Base-by-base conservation (phyloP, 1,284 basidiomycete species). In the Apiotrichum gracile region DNA sequence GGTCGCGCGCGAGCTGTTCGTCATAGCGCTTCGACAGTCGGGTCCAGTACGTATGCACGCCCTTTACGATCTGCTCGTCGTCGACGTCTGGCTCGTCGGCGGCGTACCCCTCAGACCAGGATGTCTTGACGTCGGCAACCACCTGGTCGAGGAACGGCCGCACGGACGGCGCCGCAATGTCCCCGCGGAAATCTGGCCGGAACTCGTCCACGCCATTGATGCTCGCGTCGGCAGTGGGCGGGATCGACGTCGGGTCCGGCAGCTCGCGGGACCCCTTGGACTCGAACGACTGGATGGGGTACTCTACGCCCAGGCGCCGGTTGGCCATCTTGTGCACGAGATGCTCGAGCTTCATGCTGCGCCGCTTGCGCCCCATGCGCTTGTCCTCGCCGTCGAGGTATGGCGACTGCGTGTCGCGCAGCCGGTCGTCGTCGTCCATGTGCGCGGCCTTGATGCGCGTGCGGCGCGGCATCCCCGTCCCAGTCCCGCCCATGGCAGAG, bases 311-410 rank as follows among this genome's bases (percentile, higher is more conserved):
- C 13, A 74, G 51, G 17, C 70, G 61, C n/a, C 65, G 61, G 54
- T 74, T 74, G 14, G 72, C 72, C 61, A 68, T 67, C 52, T 72
- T 62, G 56, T 74, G 72, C 4, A 74, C 65, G 26, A 74, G 60
- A 44, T 74, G 72, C 69, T 73, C 72, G 13, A 74, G 65, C 56
- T 67, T 71, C 54, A 74, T 68, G 35, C 63, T 68, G 19, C 72
- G 56, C 39, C 64, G 64, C 49, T 71, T 70, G 22, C 70, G 54
- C 8, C 58, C 58, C 21, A 26, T 21, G n/a, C 47, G 51, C 51
- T 50, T 59, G 26, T 57, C 52, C n/a, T 58, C 57, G 10, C 57
- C 53, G 19, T 54, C 46, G 10, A 54, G 52, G 12, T 55, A 57
- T 14, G 38, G 19, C 39, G 48, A 47, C 17, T n/a, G n/a, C n/a